phyloP scores from a whole-genome alignment of 2,329 filamentous ascomycete genomes.

The Calonectria hawksworthii region DNA sequence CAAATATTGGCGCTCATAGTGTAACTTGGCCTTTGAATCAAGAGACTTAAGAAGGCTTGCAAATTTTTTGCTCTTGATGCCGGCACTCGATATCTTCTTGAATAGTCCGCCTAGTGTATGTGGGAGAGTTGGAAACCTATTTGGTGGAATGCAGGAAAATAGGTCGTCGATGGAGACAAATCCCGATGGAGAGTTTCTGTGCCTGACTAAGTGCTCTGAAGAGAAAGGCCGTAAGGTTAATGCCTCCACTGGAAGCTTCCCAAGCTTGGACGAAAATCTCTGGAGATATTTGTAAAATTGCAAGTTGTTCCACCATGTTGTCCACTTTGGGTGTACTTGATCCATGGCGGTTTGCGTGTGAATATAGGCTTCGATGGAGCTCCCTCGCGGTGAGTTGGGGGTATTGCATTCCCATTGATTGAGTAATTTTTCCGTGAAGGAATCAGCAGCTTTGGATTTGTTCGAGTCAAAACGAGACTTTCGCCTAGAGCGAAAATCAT shows the following conservation, averaged over 20 bases:
- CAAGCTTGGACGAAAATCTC: background rate
- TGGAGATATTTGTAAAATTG: conserved; percentile 26
- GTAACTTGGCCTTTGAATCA: conserved; percentile 16
- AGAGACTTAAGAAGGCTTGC: conserved; percentile 23
- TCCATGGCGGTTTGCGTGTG: conserved; percentile 11
- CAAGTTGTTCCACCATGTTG: conserved; percentile 31
- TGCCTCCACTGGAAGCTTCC: background rate
- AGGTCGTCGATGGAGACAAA: conserved; percentile 29
- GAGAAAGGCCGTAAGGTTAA: fast-evolving
- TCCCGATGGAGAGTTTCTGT: background rate
- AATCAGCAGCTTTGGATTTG: background rate
- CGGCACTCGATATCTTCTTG: background rate
- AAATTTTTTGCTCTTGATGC: background rate
- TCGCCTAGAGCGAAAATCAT: background rate
- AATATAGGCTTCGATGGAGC: conserved; percentile 15
- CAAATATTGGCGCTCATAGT: conserved; percentile 31
- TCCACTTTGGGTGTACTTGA: background rate
- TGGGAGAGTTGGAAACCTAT: fast-evolving
- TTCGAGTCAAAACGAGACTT: background rate
- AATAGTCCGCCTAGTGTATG: background rate
- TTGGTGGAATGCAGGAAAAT: background rate
- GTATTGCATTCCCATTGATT: conserved; percentile 22
- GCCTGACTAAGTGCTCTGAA: background rate
- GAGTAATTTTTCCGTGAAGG: background rate
- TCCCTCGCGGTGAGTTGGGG: background rate